Conservation (phyloP, 1,139 yeast species). For the Diutina catenulata region DNA sequence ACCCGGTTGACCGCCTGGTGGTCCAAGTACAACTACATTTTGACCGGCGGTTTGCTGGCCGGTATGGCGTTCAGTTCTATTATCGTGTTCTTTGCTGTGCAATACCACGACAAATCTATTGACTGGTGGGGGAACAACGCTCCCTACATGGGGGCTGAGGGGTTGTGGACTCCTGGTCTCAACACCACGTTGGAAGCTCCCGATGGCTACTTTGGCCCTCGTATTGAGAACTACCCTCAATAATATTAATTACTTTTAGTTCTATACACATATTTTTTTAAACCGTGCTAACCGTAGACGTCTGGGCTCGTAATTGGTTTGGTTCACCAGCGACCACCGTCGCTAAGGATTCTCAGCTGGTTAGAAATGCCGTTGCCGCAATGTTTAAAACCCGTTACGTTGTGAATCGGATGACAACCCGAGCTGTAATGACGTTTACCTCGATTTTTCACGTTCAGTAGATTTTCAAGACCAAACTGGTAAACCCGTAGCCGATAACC, state of each 20-base stretch:
- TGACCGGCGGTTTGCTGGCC: constrained; percentile 41
- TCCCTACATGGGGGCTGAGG: constrained; percentile 31
- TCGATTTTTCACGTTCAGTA: no score
- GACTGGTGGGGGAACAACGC: constrained; percentile 57
- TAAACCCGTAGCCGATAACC: no score
- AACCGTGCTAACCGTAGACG: no score
- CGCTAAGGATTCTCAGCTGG: no score
- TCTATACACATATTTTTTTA: no score
- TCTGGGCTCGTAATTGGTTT: no score
- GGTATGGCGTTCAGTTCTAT: constrained; percentile 50
- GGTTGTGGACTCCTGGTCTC: constrained; percentile 19
- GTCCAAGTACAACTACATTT: constrained; percentile 53
- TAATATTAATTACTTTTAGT: constrained; percentile 3
- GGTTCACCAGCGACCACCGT: no score
- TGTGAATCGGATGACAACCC: no score
- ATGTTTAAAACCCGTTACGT: no score
- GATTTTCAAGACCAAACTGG: no score
- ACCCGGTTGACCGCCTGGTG: constrained; percentile 43
- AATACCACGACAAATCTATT: constrained; percentile 26
- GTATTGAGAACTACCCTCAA: constrained; percentile 25
- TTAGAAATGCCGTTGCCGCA: no score
- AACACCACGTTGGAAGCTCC: constrained; percentile 15
- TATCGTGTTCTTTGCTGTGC: constrained; percentile 43
- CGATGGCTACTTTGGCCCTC: constrained; percentile 37
- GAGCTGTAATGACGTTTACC: no score